These are phyloP conservation scores for Prunus armeniaca DNA, from an alignment of 306 rosid species.

Conservation along the genomic window DNA sequence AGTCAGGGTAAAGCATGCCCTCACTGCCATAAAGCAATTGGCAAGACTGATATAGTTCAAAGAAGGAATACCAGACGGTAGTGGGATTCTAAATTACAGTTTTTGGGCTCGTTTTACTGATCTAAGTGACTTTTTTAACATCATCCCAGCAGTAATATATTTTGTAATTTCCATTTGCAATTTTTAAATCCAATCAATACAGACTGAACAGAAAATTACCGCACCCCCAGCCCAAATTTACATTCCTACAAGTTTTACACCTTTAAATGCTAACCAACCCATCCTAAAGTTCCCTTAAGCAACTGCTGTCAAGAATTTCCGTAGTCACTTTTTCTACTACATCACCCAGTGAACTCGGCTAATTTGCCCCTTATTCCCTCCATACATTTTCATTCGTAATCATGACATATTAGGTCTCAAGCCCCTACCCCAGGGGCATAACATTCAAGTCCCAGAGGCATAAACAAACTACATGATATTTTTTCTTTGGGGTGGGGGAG, in stretches of 20 bases:
- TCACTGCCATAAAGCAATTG: background rate
- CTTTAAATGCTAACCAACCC: background rate
- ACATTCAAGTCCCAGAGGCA: background rate
- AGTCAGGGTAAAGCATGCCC: background rate
- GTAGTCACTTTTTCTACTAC: background rate
- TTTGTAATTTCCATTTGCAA: background rate
- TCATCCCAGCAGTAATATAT: background rate
- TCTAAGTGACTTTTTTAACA: background rate
- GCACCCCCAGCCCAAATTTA: background rate
- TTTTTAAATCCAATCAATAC: background rate
- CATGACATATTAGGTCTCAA: background rate
- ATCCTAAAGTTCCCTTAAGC: background rate
- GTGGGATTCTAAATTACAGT: background rate
- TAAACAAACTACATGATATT: too few relatives aligned
- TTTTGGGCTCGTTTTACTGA: slow-evolving; percentile 1
- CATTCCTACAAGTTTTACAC: background rate
- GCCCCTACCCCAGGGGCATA: background rate
- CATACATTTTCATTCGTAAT: background rate
- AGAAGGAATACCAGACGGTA: background rate
- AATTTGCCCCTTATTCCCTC: too few relatives aligned
- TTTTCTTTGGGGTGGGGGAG: background rate
- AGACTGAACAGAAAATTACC: background rate
- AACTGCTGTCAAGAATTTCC: background rate
- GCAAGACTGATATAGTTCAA: background rate
- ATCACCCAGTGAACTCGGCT: background rate